A percentile compares a stretch with the other conserved stretches of the same genome.
Conservation (phyloP, 495 filamentous ascomycete species). For the Hypomontagnella monticulosa region DNA sequence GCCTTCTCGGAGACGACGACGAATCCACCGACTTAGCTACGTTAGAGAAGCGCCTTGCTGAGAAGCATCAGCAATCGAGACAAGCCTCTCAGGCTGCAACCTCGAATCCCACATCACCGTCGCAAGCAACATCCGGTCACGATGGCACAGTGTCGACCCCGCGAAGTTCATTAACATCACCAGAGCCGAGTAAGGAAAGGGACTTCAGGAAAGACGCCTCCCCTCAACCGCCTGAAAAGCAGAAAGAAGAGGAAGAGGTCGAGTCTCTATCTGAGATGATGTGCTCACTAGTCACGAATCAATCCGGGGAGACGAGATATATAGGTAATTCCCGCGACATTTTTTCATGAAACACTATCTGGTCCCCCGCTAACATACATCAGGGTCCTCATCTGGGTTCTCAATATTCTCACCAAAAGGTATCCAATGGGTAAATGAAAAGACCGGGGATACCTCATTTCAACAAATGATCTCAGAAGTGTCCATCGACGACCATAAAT, state of each 20-base stretch:
- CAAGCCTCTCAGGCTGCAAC: conserved; percentile 54
- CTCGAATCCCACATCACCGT: conserved; percentile 58
- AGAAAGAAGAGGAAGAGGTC: conserved; percentile 71
- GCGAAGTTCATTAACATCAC: conserved; percentile 67
- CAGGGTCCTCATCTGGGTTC: conserved; percentile 96
- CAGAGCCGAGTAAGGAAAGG: conserved; percentile 64
- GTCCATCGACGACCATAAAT: conserved; percentile 87
- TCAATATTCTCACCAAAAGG: conserved; percentile 98
- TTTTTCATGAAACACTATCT: not conserved
- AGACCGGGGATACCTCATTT: conserved; percentile 93
- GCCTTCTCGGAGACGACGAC: conserved; percentile 82
- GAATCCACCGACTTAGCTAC: conserved; percentile 89
- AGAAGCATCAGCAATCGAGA: conserved; percentile 63
- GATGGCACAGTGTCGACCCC: conserved; percentile 66
- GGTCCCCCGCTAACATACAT: conserved; percentile 35
- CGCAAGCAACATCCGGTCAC: conserved; percentile 52
- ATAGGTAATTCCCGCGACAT: conserved; percentile 70
- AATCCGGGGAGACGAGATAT: conserved; percentile 93
- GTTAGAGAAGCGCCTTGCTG: conserved; percentile 81
- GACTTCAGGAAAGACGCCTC: conserved; percentile 42
- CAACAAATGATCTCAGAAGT: conserved; percentile 91
- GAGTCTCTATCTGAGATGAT: conserved; percentile 97
- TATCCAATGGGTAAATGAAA: conserved; percentile 98
- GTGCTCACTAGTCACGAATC: conserved; percentile 98
- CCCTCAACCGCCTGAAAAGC: conserved; percentile 45